These are phyloP conservation scores for Apiospora phragmitis DNA, from an alignment of 2,329 filamentous ascomycete species.

Conservation along the genomic window DNA sequence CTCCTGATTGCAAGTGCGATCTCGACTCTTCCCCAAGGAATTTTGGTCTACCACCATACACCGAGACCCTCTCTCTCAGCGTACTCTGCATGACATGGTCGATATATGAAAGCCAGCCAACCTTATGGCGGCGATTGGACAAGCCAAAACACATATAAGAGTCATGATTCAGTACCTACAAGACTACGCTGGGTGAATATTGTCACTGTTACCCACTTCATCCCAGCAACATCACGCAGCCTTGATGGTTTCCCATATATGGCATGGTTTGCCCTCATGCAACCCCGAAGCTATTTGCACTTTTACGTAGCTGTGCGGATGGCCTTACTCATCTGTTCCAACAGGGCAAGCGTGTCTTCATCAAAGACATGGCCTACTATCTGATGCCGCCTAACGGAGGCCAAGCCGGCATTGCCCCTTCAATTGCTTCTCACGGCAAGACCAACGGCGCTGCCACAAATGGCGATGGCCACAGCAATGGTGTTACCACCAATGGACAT, in stretches of 20 bases:
- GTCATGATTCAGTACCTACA: not conserved
- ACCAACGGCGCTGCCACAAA: constrained; percentile 44
- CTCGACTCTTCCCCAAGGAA: not conserved
- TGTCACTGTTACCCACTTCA: not conserved
- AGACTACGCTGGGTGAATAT: not conserved
- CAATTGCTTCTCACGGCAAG: constrained; percentile 45
- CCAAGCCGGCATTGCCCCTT: constrained; percentile 72
- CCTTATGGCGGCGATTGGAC: not conserved
- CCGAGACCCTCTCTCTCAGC: not conserved
- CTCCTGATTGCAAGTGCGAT: constrained; percentile 5
- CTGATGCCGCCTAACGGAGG: constrained; percentile 74
- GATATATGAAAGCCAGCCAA: not conserved
- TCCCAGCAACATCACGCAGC: not conserved
- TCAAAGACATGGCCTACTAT: constrained; percentile 98
- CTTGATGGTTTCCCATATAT: not conserved
- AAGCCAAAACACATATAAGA: not conserved
- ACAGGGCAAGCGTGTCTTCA: constrained; percentile 88
- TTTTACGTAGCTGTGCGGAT: not conserved
- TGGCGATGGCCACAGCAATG: constrained; percentile 29
- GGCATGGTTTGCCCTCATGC: not conserved
- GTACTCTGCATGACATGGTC: not conserved
- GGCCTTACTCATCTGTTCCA: constrained; percentile 5
- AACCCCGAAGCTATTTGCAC: not conserved
- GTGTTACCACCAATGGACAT: constrained; percentile 49
- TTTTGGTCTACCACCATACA: not conserved